A percentile compares a stretch with the other conserved stretches of the same genome.
Evolutionary conservation across 1,284 basidiomycete genomes (phyloP).

Genomic region (Heterobasidion irregulare): DNA sequence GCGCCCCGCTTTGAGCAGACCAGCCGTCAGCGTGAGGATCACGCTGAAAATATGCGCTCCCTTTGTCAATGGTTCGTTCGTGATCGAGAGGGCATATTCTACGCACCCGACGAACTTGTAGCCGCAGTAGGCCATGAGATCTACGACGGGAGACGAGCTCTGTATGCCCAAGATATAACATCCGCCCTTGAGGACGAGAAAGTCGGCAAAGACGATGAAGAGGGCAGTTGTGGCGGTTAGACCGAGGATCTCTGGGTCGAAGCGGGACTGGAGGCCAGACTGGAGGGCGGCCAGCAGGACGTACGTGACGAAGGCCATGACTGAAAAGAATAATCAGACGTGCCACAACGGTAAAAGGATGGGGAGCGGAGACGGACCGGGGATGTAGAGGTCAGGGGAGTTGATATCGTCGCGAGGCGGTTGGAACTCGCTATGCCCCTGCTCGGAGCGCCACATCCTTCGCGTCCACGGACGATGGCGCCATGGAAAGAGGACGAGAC

Average conservation of each 20-base stretch:
- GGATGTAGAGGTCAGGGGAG: conserved; percentile 95
- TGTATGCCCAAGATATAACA: conserved; percentile 57
- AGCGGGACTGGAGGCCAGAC: conserved; percentile 76
- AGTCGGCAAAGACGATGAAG: conserved; percentile 78
- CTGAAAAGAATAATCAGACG: conserved; percentile 28
- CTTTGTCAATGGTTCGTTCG: neutral
- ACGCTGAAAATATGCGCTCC: conserved; percentile 37
- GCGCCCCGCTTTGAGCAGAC: conserved; percentile 51
- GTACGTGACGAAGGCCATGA: conserved; percentile 96
- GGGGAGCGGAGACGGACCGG: conserved; percentile 47
- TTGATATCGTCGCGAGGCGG: conserved; percentile 94
- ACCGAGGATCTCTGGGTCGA: conserved; percentile 89
- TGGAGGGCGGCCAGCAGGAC: conserved; percentile 83
- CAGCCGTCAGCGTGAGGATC: conserved; percentile 59
- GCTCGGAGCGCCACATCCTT: conserved; percentile 51
- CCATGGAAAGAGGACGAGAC: conserved; percentile 95
- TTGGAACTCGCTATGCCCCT: conserved; percentile 74
- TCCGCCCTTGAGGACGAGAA: conserved; percentile 68
- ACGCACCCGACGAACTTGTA: conserved; percentile 95
- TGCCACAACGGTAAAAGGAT: neutral
- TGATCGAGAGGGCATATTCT: neutral
- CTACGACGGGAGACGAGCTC: conserved; percentile 65
- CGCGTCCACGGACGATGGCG: conserved; percentile 80
- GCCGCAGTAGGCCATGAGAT: conserved; percentile 78
- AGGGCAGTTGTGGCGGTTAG: conserved; percentile 80